A percentile compares a stretch with the other conserved stretches of the same genome.
Evolutionary conservation across 495 filamentous ascomycete genomes (phyloP).

Genomic region (Neurospora sublineolata): DNA sequence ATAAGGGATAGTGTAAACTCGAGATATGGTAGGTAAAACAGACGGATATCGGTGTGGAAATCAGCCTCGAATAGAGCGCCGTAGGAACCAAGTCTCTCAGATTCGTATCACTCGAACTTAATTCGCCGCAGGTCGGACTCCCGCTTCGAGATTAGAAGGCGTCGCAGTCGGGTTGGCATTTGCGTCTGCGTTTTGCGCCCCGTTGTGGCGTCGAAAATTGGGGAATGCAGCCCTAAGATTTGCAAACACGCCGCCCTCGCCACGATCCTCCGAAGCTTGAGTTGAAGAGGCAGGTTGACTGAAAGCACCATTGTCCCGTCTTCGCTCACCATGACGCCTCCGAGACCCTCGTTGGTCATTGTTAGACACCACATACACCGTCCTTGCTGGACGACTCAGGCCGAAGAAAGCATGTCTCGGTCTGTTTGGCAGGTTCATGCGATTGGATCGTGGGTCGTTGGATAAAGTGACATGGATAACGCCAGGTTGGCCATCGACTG

Average conservation of each 20-base stretch:
- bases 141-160: constrained; percentile 27
- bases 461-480: constrained; percentile 16
- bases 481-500: constrained; percentile 15
- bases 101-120: not conserved
- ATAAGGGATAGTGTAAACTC: not conserved
- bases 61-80: not conserved
- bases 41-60: not conserved
- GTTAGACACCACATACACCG: not conserved
- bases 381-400: constrained; percentile 11
- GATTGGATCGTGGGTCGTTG: constrained; percentile 17
- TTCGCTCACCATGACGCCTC: not conserved
- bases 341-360: not conserved
- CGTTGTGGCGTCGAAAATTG: constrained; percentile 1
- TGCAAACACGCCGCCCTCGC: constrained; percentile 5
- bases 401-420: constrained; percentile 17
- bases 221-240: constrained; percentile 9
- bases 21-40: not conserved
- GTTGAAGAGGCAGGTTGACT: not conserved
- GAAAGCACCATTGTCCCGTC: not conserved
- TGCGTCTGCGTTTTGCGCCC: constrained; percentile 1
- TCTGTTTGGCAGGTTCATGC: constrained; percentile 31
- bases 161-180: constrained; percentile 13
- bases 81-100: not conserved
- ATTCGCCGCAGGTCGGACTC: constrained; percentile 5
- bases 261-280: not conserved